Base-by-base conservation (phyloP, 805 yeast genomes). In the Kluyveromyces dobzhanskii region DNA sequence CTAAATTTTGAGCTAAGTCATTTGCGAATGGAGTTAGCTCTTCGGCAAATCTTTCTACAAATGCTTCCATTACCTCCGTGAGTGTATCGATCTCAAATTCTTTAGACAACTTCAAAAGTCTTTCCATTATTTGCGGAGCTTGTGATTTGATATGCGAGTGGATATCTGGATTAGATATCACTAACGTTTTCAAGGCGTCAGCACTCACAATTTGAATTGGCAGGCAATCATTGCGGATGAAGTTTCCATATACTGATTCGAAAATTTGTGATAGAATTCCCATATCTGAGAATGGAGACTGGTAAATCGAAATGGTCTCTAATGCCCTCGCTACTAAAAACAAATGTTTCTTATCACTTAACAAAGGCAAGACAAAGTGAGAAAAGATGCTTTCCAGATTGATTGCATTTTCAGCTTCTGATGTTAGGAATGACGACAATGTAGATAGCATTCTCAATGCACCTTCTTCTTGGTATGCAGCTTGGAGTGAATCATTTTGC, bases 51-150 rank as follows among this genome's bases (percentile, higher is more conserved):
- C 75, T 72, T 53, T 87, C 95, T 25, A 92, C 96, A 57, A 92
- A 85, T 41, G 86, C 87, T 64, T 92, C 97, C 80, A 92, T 86
- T n/a, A 90, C 95, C 35, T 78, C 82, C 6, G 94, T 75, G 17
- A 92, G 69, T 27, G 85, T 73, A 53, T 94, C 98, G 45, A 81
- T 74, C 53, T 92, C 98, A 49, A 86, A 79, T 39, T 77, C 75
- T 55, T 83, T 80, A 5, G 94, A 80, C 30, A 92, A 62, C 28
- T 75, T 76, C 49, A 92, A 66, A 41, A 92, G 65, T 48, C 75
- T 80, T 45, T 85, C 84, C 82, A 92, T 83, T 3, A 90, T 78
- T 9, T 79, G 80, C 28, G 92, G 79, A 43, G 92, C 84, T 41
- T 83, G 79, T 2, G 71, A 57, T 4, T 85, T 72, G 32, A 94